Evolutionary conservation across 2,329 filamentous ascomycete species (phyloP).

Genomic region (Cryphonectria nitschkei): DNA sequence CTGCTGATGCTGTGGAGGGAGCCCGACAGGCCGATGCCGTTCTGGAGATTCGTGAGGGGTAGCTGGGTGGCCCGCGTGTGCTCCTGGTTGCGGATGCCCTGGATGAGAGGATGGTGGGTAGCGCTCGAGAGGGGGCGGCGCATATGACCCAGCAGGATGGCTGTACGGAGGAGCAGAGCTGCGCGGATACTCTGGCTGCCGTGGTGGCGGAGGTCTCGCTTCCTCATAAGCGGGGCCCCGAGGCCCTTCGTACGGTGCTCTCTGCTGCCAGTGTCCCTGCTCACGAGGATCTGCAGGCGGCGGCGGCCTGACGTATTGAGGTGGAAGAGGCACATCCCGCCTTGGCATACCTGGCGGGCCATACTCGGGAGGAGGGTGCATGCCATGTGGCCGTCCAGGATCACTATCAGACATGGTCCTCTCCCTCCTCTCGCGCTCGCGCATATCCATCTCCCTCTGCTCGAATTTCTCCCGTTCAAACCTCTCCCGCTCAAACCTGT

Average conservation of each 20-base stretch:
- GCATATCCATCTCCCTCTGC: slow-evolving; percentile 46
- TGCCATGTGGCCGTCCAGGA: slow-evolving; percentile 47
- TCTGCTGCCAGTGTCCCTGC: slow-evolving; percentile 40
- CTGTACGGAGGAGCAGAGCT: slow-evolving; percentile 45
- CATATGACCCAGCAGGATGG: slow-evolving; percentile 42
- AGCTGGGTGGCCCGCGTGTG: slow-evolving; percentile 38
- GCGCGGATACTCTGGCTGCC: slow-evolving; percentile 54
- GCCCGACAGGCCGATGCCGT: slow-evolving; percentile 48
- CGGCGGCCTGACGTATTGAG: slow-evolving; percentile 49
- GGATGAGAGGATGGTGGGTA: slow-evolving; percentile 41
- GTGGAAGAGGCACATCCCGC: slow-evolving; percentile 36
- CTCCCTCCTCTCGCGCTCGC: slow-evolving; percentile 43
- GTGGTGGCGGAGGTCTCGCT: slow-evolving; percentile 38
- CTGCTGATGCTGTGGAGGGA: slow-evolving; percentile 40
- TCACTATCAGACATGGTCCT: slow-evolving; percentile 56
- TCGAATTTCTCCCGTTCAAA: slow-evolving; percentile 47
- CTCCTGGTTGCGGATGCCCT: slow-evolving; percentile 40
- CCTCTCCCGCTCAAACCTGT: slow-evolving; percentile 51
- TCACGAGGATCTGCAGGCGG: slow-evolving; percentile 48
- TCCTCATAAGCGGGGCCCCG: slow-evolving; percentile 46
- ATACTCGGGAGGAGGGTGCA: slow-evolving; percentile 52
- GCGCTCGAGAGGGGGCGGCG: slow-evolving; percentile 44
- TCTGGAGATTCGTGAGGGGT: slow-evolving; percentile 55
- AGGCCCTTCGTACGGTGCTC: slow-evolving; percentile 47
- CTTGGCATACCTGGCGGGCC: slow-evolving; percentile 36